Evolutionary conservation across 257 asterid species (phyloP).

Genomic region (Solanum sejunctum): DNA sequence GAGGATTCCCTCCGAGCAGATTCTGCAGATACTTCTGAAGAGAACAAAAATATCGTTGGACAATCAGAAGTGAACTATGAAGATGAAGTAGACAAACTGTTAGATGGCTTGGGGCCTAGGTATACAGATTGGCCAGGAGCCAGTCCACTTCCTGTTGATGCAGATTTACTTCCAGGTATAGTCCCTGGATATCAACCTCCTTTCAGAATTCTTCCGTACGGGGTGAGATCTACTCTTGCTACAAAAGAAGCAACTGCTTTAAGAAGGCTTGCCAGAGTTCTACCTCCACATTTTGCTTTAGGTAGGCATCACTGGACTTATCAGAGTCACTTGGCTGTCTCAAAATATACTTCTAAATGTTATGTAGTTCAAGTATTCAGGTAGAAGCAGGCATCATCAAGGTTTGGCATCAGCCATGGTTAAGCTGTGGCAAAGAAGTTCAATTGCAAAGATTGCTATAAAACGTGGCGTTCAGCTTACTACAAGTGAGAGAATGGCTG

Average conservation of each 20-base stretch:
- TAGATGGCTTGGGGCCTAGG: conserved; percentile 80
- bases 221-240: conserved; percentile 62
- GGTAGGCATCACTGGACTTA: conserved; percentile 30
- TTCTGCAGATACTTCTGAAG: conserved; percentile 8
- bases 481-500: conserved; percentile 98
- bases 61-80: conserved; percentile 54
- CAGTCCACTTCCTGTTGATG: conserved; percentile 90
- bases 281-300: conserved; percentile 95
- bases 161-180: conserved; percentile 80
- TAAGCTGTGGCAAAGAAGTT: conserved; percentile 91
- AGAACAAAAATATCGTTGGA: conserved; percentile 14
- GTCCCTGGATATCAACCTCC: conserved; percentile 66
- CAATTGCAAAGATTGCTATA: conserved; percentile 75
- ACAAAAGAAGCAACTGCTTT: conserved; percentile 68
- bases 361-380: conserved; percentile 24
- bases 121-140: conserved; percentile 89
- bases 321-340: background rate
- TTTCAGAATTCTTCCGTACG: conserved; percentile 86
- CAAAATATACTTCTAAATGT: background rate
- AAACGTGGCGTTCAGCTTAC: conserved; percentile 96
- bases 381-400: conserved; percentile 98
- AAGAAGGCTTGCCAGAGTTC: conserved; percentile 75
- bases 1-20: conserved; percentile 17
- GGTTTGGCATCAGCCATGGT: conserved; percentile 89
- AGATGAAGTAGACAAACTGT: conserved; percentile 58